Evolutionary conservation across 169 alveolate species (phyloP).

Genomic region (Eimeria brunetti): DNA sequence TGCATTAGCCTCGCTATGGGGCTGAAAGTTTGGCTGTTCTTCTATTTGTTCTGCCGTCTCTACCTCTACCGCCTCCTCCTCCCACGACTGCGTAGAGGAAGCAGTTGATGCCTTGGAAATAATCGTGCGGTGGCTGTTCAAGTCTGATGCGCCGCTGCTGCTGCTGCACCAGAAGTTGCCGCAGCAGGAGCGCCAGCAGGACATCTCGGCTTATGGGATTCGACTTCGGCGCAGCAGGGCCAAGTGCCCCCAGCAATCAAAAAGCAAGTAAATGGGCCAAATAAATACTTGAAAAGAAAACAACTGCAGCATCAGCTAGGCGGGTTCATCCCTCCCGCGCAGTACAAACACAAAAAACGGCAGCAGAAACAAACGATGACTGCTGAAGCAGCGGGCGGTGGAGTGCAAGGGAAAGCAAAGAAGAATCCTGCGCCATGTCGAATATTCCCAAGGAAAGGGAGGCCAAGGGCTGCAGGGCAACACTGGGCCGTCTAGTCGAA

Average conservation of each 20-base stretch:
- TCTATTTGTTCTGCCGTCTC: neutral
- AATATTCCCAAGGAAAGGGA: neutral
- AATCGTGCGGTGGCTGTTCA: conserved; percentile 12
- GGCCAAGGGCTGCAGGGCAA: neutral
- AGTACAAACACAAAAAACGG: neutral
- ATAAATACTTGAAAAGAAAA: too few relatives aligned
- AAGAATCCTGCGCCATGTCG: neutral
- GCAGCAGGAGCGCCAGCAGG: conserved; percentile 50
- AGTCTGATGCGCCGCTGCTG: conserved; percentile 11
- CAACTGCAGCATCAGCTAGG: neutral
- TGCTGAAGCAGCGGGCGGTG: neutral
- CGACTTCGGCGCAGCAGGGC: neutral
- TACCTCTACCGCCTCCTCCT: conserved; percentile 38
- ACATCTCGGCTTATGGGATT: neutral
- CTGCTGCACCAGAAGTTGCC: conserved; percentile 56
- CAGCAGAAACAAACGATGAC: neutral
- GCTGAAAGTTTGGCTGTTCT: conserved; percentile 29
- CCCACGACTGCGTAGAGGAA: conserved; percentile 50
- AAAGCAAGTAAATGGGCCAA: too few relatives aligned
- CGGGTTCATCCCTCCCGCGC: neutral
- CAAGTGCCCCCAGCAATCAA: too few relatives aligned
- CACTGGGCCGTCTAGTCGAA: neutral
- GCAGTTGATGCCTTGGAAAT: conserved; percentile 6
- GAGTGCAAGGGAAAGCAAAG: neutral
- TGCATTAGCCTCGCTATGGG: conserved; percentile 68